Percentiles rank a stretch among this genome's conserved stretches.
phyloP scores from a whole-genome alignment of 371 early-diverging fungal species.

The Apophysomyces sp. region DNA sequence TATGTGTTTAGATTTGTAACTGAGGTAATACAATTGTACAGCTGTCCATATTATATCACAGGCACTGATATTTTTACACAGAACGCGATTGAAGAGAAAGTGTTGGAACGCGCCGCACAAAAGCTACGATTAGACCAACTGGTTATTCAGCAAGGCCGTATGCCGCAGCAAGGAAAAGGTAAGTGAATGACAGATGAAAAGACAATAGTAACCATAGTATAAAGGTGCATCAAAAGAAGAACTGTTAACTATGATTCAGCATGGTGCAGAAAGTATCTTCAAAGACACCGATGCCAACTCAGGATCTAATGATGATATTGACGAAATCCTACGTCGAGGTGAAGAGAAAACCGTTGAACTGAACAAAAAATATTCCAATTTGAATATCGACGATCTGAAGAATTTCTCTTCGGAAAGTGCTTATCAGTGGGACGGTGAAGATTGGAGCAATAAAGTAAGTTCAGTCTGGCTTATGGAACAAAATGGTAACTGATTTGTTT shows the following conservation, averaged over 20 bases:
- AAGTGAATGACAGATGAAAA: background rate
- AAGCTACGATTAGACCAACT: conserved; percentile 98
- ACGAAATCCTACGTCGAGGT: conserved; percentile 81
- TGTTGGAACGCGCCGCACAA: conserved; percentile 94
- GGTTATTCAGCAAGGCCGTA: conserved; percentile 95
- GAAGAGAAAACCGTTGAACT: conserved; percentile 92
- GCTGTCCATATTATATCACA: background rate
- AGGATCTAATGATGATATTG: conserved; percentile 77
- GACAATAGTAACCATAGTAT: background rate
- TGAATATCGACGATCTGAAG: conserved; percentile 87
- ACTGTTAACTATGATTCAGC: conserved; percentile 93
- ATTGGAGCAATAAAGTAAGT: conserved; percentile 67
- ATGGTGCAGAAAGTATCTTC: conserved; percentile 93
- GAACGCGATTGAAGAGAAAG: conserved; percentile 97
- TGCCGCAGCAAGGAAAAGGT: conserved; percentile 51
- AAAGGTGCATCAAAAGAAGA: conserved; percentile 75
- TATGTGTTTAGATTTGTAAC: conserved; percentile 98
- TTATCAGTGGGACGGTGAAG: conserved; percentile 98
- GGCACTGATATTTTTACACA: conserved; percentile 1
- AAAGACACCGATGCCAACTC: conserved; percentile 50
- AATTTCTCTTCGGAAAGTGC: conserved; percentile 78
- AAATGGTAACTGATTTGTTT: background rate
- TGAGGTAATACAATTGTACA: conserved; percentile 59
- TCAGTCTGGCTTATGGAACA: background rate
- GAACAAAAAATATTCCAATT: conserved; percentile 79